These are phyloP conservation scores for Solanum hybrid DNA, from an alignment of 305 asterid species.

Conservation along the genomic window DNA sequence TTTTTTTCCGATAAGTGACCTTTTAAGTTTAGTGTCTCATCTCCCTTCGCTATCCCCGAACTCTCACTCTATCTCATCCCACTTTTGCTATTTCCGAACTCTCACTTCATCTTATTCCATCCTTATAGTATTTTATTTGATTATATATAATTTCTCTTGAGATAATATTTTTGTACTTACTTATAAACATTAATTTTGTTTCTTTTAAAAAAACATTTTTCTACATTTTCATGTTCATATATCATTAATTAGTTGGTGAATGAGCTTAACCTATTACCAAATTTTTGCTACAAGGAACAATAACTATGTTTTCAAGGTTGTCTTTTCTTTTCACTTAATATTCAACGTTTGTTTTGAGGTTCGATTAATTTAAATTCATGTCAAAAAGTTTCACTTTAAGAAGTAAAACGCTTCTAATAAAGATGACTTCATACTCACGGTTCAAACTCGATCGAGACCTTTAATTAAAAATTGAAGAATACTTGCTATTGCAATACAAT, in stretches of 20 bases:
- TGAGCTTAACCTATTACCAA: background rate
- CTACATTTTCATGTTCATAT: background rate
- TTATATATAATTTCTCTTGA: background rate
- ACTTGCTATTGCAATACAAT: background rate
- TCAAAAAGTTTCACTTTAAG: rapidly evolving
- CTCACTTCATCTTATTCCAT: background rate
- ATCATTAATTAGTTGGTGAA: background rate
- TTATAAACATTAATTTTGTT: background rate
- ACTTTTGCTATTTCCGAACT: background rate
- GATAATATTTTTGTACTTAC: background rate
- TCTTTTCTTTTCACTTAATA: background rate
- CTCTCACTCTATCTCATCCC: background rate
- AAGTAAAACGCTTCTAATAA: background rate
- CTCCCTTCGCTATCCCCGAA: background rate
- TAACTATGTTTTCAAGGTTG: background rate
- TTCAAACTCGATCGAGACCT: background rate
- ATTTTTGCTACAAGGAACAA: background rate
- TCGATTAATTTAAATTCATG: rapidly evolving
- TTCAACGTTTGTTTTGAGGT: background rate
- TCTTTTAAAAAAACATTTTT: background rate
- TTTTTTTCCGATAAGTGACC: background rate
- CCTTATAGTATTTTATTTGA: background rate
- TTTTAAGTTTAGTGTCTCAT: background rate
- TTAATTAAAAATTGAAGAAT: background rate
- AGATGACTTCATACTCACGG: background rate